Percentiles rank a stretch among this genome's conserved stretches.
These are phyloP conservation scores for Talaromyces nanjingensis DNA, from an alignment of 495 filamentous ascomycete species.

Conservation along the genomic window DNA sequence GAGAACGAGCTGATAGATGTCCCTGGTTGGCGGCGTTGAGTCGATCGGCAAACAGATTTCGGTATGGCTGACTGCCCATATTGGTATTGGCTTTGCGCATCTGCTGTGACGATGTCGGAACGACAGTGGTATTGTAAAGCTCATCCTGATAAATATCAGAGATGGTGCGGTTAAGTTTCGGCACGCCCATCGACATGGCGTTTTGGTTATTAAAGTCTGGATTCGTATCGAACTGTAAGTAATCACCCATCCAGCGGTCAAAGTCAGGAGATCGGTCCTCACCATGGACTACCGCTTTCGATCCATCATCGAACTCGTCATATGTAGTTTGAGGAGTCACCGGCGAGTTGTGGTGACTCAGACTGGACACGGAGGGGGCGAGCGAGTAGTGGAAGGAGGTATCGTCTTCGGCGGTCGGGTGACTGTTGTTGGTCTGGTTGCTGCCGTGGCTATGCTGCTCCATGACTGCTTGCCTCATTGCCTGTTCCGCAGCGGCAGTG, in stretches of 20 bases:
- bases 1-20: conserved; percentile 56
- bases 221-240: conserved; percentile 51
- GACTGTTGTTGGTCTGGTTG: conserved; percentile 22
- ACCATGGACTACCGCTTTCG: conserved; percentile 41
- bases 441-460: conserved; percentile 41
- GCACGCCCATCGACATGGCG: conserved; percentile 39
- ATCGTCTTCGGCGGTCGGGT: conserved; percentile 27
- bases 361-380: conserved; percentile 48
- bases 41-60: conserved; percentile 63
- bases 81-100: conserved; percentile 24
- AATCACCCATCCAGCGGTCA: conserved; percentile 51
- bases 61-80: conserved; percentile 46
- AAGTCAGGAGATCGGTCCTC: conserved; percentile 38
- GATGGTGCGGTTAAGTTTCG: conserved; percentile 79
- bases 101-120: conserved; percentile 34
- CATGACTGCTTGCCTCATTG: conserved; percentile 49
- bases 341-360: conserved; percentile 47
- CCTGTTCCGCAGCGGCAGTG: conserved; percentile 39
- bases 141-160: conserved; percentile 82
- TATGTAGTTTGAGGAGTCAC: conserved; percentile 49
- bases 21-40: conserved; percentile 72
- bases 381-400: conserved; percentile 39
- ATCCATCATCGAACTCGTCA: conserved; percentile 46
- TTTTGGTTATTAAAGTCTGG: conserved; percentile 34
- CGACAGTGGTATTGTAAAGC: conserved; percentile 65